These are phyloP conservation scores for Plasmodium inui DNA, from an alignment of 169 alveolate species.

Conservation along the genomic window DNA sequence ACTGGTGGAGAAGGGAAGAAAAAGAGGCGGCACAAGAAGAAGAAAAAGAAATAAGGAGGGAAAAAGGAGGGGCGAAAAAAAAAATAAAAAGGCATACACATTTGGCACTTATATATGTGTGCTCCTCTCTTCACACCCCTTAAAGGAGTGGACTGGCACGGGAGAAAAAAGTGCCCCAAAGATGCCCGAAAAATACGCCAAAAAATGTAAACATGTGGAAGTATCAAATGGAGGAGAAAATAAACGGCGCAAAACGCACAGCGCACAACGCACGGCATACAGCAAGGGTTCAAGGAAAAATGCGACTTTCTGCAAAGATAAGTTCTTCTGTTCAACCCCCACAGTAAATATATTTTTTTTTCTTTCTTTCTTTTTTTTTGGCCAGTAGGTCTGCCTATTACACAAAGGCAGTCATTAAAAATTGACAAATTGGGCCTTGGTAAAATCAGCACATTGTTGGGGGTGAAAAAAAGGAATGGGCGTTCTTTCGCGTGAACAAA, in stretches of 20 bases:
- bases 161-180: neutral
- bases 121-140: neutral
- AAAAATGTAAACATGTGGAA: neutral
- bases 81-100: neutral
- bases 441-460: constrained; percentile 7
- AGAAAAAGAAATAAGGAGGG: too few relatives aligned
- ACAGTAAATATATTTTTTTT: neutral
- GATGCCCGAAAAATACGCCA: neutral
- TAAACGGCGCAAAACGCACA: neutral
- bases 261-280: neutral
- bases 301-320: neutral
- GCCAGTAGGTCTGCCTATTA: constrained; percentile 5
- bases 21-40: neutral
- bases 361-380: neutral
- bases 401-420: constrained; percentile 3
- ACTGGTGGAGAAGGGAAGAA: neutral
- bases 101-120: neutral
- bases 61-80: neutral
- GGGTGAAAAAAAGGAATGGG: neutral
- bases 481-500: neutral
- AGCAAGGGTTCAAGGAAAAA: neutral
- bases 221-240: constrained; percentile 2
- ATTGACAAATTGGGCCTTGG: constrained; percentile 10
- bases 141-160: neutral
- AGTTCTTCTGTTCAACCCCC: constrained; percentile 18